Evolutionary conservation across 1,139 yeast genomes (phyloP).

Genomic region (Wickerhamomyces sp.): DNA sequence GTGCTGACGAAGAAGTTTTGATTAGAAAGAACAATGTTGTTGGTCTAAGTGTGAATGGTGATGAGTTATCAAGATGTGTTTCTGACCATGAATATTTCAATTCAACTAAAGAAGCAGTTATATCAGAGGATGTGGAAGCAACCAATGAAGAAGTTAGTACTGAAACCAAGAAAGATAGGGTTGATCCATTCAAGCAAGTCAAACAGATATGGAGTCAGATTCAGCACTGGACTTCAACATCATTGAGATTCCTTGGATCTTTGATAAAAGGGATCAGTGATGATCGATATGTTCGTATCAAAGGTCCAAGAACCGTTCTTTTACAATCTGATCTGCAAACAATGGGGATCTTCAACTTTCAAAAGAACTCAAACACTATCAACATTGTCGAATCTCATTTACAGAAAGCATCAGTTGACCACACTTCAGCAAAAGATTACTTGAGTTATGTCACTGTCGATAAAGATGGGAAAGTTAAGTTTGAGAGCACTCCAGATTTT

Average conservation of each 20-base stretch:
- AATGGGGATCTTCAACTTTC: background rate
- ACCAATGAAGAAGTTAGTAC: too few species aligned
- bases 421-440: slow-evolving; percentile 32
- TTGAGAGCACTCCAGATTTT: slow-evolving; percentile 41
- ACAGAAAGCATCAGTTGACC: background rate
- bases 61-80: slow-evolving; percentile 16
- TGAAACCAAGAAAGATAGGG: too few species aligned
- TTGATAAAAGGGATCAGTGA: background rate
- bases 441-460: slow-evolving; percentile 40
- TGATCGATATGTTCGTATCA: slow-evolving; percentile 40
- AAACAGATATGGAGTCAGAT: background rate
- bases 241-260: background rate
- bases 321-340: slow-evolving; percentile 32
- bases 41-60: slow-evolving; percentile 49
- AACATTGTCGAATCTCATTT: background rate
- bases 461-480: slow-evolving; percentile 36
- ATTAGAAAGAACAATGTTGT: slow-evolving; percentile 43
- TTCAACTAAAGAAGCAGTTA: background rate
- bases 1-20: slow-evolving; percentile 43
- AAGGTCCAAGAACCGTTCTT: slow-evolving; percentile 53
- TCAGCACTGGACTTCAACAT: background rate
- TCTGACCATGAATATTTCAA: slow-evolving; percentile 4
- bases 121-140: background rate
- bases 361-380: background rate
- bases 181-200: background rate